Conservation (phyloP, 179 eudicot species). For the Beta lomatogona region DNA sequence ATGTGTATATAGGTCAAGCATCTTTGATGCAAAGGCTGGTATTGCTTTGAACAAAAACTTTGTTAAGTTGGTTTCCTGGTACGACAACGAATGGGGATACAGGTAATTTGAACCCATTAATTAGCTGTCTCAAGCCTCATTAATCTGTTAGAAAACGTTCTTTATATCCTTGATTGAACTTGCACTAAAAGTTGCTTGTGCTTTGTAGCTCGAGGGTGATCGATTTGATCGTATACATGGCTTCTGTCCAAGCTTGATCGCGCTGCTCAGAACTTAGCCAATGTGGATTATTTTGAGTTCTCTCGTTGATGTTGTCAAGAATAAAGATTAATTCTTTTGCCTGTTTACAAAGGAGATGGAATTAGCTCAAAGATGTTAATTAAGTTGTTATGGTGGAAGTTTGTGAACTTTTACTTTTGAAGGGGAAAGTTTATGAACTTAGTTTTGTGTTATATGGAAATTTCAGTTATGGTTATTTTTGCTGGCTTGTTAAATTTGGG, state of each 20-base stretch:
- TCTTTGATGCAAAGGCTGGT: constrained; percentile 73
- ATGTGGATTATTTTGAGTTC: not conserved
- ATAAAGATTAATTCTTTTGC: not conserved
- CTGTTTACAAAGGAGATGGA: not conserved
- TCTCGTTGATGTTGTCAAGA: not conserved
- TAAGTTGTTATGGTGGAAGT: not conserved
- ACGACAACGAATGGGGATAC: constrained; percentile 77
- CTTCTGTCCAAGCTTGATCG: constrained; percentile 39
- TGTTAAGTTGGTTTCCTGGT: constrained; percentile 71
- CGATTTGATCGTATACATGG: constrained; percentile 63
- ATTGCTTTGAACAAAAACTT: constrained; percentile 60
- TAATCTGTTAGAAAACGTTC: not conserved
- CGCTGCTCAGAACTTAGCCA: not conserved
- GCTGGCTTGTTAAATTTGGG: not conserved
- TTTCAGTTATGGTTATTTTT: not conserved
- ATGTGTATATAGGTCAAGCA: constrained; percentile 55
- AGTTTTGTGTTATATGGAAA: not conserved
- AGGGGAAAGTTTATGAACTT: not conserved
- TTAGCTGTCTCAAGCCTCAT: no score
- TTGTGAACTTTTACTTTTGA: not conserved
- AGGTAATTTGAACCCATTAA: constrained; percentile 36
- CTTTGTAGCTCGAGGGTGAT: constrained; percentile 54
- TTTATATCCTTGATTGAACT: not conserved
- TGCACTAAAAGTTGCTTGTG: not conserved
- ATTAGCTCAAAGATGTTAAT: not conserved